Evolutionary conservation across 1,284 basidiomycete genomes (phyloP).

Genomic region (Tylopilus orsonianus): DNA sequence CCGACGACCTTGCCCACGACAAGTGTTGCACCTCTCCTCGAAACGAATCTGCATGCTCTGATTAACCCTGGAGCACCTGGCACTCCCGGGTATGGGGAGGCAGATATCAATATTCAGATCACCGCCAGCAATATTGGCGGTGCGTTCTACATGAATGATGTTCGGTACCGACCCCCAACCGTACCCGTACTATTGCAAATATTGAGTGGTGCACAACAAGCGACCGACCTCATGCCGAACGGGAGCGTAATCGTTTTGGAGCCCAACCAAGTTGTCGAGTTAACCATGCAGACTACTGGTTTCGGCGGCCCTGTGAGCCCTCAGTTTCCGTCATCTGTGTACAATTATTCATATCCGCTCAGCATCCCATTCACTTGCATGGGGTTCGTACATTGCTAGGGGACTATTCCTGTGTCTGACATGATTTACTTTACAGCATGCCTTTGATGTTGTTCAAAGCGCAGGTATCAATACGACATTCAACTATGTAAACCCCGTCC

Average conservation of each 20-base stretch:
- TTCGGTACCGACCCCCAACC: conserved; percentile 27
- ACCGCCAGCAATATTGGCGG: conserved; percentile 16
- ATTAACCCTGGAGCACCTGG: conserved; percentile 36
- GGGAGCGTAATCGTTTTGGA: conserved; percentile 32
- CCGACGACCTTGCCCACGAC: conserved; percentile 37
- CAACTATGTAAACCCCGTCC: conserved; percentile 42
- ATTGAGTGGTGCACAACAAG: conserved; percentile 32
- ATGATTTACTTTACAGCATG: conserved; percentile 26
- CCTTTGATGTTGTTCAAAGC: conserved; percentile 36
- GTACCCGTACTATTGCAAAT: conserved; percentile 38
- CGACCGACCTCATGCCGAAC: conserved; percentile 27
- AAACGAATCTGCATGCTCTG: conserved; percentile 36
- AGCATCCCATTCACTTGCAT: conserved; percentile 44
- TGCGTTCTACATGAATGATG: conserved; percentile 23
- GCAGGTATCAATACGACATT: conserved; percentile 24
- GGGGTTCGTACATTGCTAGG: conserved; percentile 33
- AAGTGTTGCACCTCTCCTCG: conserved; percentile 27
- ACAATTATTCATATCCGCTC: background rate
- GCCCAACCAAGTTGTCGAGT: conserved; percentile 35
- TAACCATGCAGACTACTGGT: conserved; percentile 23
- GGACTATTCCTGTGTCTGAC: conserved; percentile 8
- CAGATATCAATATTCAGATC: conserved; percentile 31
- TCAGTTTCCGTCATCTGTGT: background rate
- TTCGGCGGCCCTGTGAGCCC: conserved; percentile 22
- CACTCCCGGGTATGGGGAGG: conserved; percentile 29